A percentile compares a stretch with the other conserved stretches of the same genome.
phyloP scores from a whole-genome alignment of 345 rosid genomes.

The Anacardium occidentale region DNA sequence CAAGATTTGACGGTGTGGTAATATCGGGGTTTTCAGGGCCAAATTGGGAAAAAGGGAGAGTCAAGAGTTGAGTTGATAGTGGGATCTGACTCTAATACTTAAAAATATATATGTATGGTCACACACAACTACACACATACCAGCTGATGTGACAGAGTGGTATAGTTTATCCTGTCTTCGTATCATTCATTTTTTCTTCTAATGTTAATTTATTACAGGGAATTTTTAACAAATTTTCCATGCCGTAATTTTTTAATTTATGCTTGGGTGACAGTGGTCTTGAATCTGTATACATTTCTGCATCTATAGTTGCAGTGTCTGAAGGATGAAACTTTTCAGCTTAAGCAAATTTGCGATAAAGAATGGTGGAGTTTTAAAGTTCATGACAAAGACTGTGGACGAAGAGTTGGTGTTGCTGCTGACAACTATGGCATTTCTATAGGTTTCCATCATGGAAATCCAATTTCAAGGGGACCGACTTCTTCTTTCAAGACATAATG shows the following conservation, averaged over 20 bases:
- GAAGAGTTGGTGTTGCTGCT: slow-evolving; percentile 15
- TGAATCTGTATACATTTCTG: background rate
- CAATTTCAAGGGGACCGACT: slow-evolving; percentile 20
- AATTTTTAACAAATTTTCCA: background rate
- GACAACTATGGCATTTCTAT: slow-evolving; percentile 22
- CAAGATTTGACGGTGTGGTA: no score
- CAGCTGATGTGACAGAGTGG: background rate
- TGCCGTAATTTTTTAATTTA: background rate
- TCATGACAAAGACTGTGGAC: slow-evolving; percentile 16
- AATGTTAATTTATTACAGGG: background rate
- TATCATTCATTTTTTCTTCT: background rate
- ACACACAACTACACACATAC: background rate
- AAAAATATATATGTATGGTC: no score
- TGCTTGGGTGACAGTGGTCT: background rate
- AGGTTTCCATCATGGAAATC: slow-evolving; percentile 21
- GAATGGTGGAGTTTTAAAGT: slow-evolving; percentile 31
- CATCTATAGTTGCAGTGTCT: slow-evolving; percentile 47
- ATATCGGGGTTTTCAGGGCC: no score
- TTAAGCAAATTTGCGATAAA: slow-evolving; percentile 45
- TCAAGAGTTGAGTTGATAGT: no score
- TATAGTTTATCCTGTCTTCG: background rate
- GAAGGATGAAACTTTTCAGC: slow-evolving; percentile 51
- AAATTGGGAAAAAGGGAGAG: no score
- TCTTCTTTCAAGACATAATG: slow-evolving; percentile 18
- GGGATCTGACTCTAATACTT: no score